Percentiles rank a stretch among this genome's conserved stretches.
Conservation (phyloP, 2,329 filamentous ascomycete species). For the Dactylellina haptotyla region DNA sequence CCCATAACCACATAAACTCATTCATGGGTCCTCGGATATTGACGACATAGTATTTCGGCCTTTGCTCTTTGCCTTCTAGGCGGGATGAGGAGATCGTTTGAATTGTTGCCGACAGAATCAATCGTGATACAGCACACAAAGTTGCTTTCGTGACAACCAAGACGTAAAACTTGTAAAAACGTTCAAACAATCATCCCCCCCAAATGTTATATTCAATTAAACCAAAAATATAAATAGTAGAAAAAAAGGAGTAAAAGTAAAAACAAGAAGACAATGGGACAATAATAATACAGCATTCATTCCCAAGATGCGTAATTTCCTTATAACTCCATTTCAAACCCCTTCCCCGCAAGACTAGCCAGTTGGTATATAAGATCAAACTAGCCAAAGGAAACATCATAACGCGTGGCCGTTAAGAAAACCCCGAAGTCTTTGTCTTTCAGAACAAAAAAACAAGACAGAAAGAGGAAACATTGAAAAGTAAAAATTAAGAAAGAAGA, state of each 20-base stretch:
- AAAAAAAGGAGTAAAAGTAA: too few species aligned
- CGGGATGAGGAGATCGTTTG: slow-evolving; percentile 40
- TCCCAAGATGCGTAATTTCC: slow-evolving; percentile 7
- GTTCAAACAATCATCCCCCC: too few species aligned
- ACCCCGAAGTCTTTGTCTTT: neutral
- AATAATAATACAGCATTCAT: slow-evolving; percentile 1
- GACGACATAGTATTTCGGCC: slow-evolving; percentile 49
- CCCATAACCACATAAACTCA: slow-evolving; percentile 44
- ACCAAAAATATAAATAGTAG: too few species aligned
- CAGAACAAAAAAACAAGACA: neutral
- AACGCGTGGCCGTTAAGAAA: neutral
- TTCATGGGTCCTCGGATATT: slow-evolving; percentile 51
- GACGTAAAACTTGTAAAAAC: too few species aligned
- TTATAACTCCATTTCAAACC: slow-evolving; percentile 22
- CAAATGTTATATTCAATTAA: too few species aligned
- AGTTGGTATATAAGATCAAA: neutral
- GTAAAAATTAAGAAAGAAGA: neutral
- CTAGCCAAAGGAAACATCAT: too few species aligned
- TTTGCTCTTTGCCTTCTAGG: slow-evolving; percentile 15
- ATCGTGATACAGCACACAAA: too few species aligned
- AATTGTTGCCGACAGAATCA: slow-evolving; percentile 50
- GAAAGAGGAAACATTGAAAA: neutral
- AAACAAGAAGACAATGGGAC: neutral
- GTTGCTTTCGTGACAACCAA: too few species aligned
- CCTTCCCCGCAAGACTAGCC: neutral